Percentiles rank a stretch among this genome's conserved stretches.
phyloP scores from a whole-genome alignment of 805 yeast genomes.

The Yueomyces sp. region DNA sequence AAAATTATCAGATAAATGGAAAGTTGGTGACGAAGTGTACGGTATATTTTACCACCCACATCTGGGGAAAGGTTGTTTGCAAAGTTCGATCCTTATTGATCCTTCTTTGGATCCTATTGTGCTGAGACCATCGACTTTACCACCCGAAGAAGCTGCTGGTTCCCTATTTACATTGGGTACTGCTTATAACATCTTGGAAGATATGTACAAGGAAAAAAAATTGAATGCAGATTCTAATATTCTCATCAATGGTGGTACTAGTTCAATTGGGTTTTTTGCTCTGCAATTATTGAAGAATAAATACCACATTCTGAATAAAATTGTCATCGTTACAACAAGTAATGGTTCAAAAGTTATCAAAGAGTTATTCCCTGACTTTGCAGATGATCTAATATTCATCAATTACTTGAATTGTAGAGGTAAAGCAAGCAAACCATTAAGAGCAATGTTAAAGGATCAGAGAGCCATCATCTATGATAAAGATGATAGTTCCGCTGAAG shows the following conservation, averaged over 20 bases:
- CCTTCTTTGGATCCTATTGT: slow-evolving; percentile 37
- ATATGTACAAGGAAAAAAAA: slow-evolving; percentile 12
- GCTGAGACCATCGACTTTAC: slow-evolving; percentile 33
- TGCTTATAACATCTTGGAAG: slow-evolving; percentile 36
- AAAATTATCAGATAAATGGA: slow-evolving; percentile 24
- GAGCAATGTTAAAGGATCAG: slow-evolving; percentile 21
- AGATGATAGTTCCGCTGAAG: slow-evolving; percentile 11
- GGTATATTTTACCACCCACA: slow-evolving; percentile 44
- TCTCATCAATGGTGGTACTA: slow-evolving; percentile 63
- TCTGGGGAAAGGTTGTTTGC: slow-evolving; percentile 42
- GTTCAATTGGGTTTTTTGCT: slow-evolving; percentile 55
- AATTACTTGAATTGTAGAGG: slow-evolving; percentile 23
- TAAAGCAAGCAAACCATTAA: slow-evolving; percentile 20
- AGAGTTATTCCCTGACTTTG: slow-evolving; percentile 26
- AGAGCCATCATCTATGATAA: slow-evolving; percentile 22
- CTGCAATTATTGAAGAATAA: slow-evolving; percentile 44
- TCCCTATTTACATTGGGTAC: slow-evolving; percentile 52
- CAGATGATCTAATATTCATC: slow-evolving; percentile 27
- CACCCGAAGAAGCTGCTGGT: slow-evolving; percentile 46
- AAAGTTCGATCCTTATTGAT: slow-evolving; percentile 42
- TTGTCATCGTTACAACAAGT: slow-evolving; percentile 48
- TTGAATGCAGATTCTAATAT: slow-evolving; percentile 34
- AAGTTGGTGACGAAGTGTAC: slow-evolving; percentile 50
- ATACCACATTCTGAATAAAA: slow-evolving; percentile 33
- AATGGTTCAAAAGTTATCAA: slow-evolving; percentile 32